phyloP scores from a whole-genome alignment of 495 filamentous ascomycete genomes.

The Oidiodendron maius region DNA sequence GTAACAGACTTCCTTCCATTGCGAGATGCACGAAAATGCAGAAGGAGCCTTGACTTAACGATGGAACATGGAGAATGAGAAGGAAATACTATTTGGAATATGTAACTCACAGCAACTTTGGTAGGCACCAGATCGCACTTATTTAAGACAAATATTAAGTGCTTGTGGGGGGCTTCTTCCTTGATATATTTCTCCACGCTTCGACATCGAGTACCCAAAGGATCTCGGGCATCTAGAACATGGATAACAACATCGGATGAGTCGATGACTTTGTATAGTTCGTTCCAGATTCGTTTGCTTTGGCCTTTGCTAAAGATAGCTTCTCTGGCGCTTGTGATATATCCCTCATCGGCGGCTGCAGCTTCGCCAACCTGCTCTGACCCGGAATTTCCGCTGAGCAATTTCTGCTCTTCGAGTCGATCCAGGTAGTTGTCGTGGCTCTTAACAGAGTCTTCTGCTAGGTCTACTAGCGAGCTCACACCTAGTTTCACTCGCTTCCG shows the following conservation, averaged over 20 bases:
- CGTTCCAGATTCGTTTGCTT: slow-evolving; percentile 95
- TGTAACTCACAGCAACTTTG: slow-evolving; percentile 78
- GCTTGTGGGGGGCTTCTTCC: slow-evolving; percentile 92
- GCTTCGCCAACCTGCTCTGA: slow-evolving; percentile 42
- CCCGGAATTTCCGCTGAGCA: slow-evolving; percentile 60
- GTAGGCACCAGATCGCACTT: slow-evolving; percentile 97
- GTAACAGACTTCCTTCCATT: slow-evolving; percentile 91
- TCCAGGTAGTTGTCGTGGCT: slow-evolving; percentile 76
- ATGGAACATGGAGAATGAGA: slow-evolving; percentile 34
- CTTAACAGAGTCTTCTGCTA: slow-evolving; percentile 71
- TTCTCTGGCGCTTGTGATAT: slow-evolving; percentile 67
- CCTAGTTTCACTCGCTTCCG: slow-evolving; percentile 85
- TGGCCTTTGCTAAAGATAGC: slow-evolving; percentile 92
- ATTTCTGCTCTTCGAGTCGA: slow-evolving; percentile 62
- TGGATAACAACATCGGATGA: slow-evolving; percentile 95
- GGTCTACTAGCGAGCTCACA: slow-evolving; percentile 71
- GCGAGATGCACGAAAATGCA: slow-evolving; percentile 38
- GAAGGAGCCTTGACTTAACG: slow-evolving; percentile 94
- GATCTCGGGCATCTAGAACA: slow-evolving; percentile 90
- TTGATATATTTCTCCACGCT: slow-evolving; percentile 91
- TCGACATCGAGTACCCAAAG: slow-evolving; percentile 80
- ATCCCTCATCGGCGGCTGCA: slow-evolving; percentile 42
- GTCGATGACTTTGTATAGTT: slow-evolving; percentile 96
- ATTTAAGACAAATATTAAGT: slow-evolving; percentile 87
- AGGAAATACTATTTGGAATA: slow-evolving; percentile 13